Conservation (phyloP, 352 stramenopile species). For the Phytophthora ramorum region DNA sequence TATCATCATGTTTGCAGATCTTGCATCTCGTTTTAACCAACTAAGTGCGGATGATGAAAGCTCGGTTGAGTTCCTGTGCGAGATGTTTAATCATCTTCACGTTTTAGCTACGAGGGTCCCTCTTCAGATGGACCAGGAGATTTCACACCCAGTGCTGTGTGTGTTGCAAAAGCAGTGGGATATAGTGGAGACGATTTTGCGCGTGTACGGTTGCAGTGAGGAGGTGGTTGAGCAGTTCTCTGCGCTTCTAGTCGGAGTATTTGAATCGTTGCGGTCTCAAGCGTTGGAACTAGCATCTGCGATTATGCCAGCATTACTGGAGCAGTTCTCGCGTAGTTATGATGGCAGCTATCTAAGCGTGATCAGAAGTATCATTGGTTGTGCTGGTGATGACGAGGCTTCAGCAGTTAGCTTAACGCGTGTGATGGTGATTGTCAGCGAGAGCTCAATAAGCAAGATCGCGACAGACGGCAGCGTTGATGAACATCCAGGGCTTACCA, state of each 20-base stretch:
- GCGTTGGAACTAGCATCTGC: slow-evolving; percentile 64
- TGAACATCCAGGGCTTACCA: slow-evolving; percentile 56
- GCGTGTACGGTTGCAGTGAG: slow-evolving; percentile 56
- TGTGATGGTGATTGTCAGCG: slow-evolving; percentile 68
- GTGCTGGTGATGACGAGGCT: slow-evolving; percentile 65
- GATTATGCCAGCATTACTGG: slow-evolving; percentile 68
- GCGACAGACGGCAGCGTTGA: slow-evolving; percentile 55
- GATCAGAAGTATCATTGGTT: slow-evolving; percentile 75
- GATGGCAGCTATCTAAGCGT: slow-evolving; percentile 71
- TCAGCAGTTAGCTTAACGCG: slow-evolving; percentile 64
- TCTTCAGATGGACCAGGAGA: slow-evolving; percentile 69
- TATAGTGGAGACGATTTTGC: slow-evolving; percentile 58
- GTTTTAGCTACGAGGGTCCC: slow-evolving; percentile 66
- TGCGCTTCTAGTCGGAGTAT: slow-evolving; percentile 59
- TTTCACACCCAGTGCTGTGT: slow-evolving; percentile 60
- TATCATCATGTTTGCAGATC: slow-evolving; percentile 70
- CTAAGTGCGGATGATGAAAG: slow-evolving; percentile 58
- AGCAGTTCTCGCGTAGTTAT: slow-evolving; percentile 67
- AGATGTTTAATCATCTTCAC: slow-evolving; percentile 65
- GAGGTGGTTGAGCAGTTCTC: slow-evolving; percentile 71
- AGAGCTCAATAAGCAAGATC: slow-evolving; percentile 67
- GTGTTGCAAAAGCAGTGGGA: slow-evolving; percentile 67
- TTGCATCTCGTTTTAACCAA: slow-evolving; percentile 51
- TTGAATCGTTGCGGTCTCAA: slow-evolving; percentile 68
- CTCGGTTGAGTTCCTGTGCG: slow-evolving; percentile 60